Conservation (phyloP, 1,284 basidiomycete genomes). For the Fomitopsis schrenkii region DNA sequence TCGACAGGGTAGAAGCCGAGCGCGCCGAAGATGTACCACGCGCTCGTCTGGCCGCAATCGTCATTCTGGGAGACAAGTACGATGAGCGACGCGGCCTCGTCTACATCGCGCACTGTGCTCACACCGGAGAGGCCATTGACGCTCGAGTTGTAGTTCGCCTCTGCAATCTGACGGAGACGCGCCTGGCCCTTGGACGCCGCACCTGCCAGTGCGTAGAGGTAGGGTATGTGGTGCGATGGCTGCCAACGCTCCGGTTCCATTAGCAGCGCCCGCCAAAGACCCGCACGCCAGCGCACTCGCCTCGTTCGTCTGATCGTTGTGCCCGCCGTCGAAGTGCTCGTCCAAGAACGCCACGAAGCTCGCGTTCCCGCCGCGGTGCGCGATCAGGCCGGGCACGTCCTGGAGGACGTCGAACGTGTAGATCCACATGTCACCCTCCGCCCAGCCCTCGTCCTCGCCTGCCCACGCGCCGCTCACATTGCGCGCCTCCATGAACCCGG, state of each 20-base stretch:
- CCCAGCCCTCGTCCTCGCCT: constrained; percentile 70
- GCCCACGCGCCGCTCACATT: constrained; percentile 70
- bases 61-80: constrained; percentile 54
- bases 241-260: constrained; percentile 18
- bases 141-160: constrained; percentile 62
- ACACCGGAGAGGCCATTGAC: constrained; percentile 67
- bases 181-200: constrained; percentile 68
- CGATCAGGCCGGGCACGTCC: constrained; percentile 61
- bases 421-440: constrained; percentile 83
- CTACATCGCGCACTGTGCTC: constrained; percentile 10
- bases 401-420: constrained; percentile 79
- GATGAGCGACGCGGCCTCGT: background rate
- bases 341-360: constrained; percentile 69
- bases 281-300: constrained; percentile 28
- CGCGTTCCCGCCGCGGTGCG: constrained; percentile 59
- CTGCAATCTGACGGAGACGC: constrained; percentile 64
- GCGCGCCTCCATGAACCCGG: constrained; percentile 81
- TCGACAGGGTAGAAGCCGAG: constrained; percentile 86
- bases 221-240: constrained; percentile 83
- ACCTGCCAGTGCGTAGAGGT: constrained; percentile 71
- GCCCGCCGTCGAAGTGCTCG: constrained; percentile 75
- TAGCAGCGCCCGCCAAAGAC: background rate
- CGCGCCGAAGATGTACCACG: constrained; percentile 81
- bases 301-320: constrained; percentile 85
- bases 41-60: constrained; percentile 87